Base-by-base conservation (phyloP, 805 yeast species). In the Lachancea fermentati region DNA sequence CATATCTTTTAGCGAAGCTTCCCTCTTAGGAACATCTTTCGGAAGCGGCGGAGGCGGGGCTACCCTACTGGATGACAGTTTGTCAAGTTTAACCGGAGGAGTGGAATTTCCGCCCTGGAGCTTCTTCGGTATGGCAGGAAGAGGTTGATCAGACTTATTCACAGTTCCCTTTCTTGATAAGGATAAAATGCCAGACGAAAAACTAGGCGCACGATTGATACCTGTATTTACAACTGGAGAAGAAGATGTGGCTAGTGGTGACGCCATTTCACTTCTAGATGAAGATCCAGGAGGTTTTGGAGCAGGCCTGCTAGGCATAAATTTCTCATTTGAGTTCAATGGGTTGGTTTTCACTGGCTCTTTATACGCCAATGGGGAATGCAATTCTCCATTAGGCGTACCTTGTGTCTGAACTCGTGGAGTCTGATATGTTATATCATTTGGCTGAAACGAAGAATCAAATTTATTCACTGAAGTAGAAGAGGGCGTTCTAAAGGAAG, bases 221-320 rank as follows among this genome's bases (percentile, higher is more conserved):
- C 34, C 16, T 19, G 44, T 48, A 16, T 37, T 42, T 32, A 28
- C 36, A 44, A 30, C 36, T 34, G 25, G 36, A 34, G 34, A 60
- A 46, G 30, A 16, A 8, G 35, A 7, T 4, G 17, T 15, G 4
- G 56, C 50, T 22, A 54, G 40, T 24, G 65, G 63, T 0, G 67
- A 57, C 1, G 57, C 51, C 18, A 54, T 34, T 14, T 48, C 41
- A 29, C 22, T 45, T 25, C 57, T 45, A 3, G 54, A 34, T 15
- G 48, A 37, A 3, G 56, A 43, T 4, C 58, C 52, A 3, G 74
- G 75, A 8, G 85, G 84, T 50, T 72, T 75, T 24, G 85, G 85
- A 0, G 85, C 83, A 0, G 85, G 85, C 46, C 85, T 67, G 39
- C 77, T 72, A 3, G 85, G 85, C 38, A 79, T 78, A 46, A 72